Percentiles rank a stretch among this genome's conserved stretches.
Evolutionary conservation across 2,329 filamentous ascomycete genomes (phyloP).

Genomic region (Fusarium graminum): DNA sequence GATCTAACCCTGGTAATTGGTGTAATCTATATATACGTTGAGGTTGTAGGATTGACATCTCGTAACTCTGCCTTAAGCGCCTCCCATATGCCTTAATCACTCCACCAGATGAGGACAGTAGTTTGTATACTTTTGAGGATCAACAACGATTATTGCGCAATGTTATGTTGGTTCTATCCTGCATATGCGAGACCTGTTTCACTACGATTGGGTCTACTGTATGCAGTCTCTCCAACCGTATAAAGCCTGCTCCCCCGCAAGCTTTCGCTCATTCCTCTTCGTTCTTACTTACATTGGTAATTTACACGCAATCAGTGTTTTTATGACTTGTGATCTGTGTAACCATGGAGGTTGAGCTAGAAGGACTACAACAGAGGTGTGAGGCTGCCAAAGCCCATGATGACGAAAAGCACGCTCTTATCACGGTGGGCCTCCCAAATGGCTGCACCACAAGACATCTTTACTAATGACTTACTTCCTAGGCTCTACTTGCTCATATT

Average conservation of each 20-base stretch:
- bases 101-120: background rate
- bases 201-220: background rate
- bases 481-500: background rate
- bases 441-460: background rate
- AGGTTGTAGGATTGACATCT: background rate
- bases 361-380: slow-evolving; percentile 1
- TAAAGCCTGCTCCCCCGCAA: background rate
- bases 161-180: background rate
- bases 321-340: no score
- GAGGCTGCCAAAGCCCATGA: slow-evolving; percentile 7
- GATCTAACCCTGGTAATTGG: no score
- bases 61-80: background rate
- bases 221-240: background rate
- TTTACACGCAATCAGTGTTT: background rate
- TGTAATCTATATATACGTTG: background rate
- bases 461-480: background rate
- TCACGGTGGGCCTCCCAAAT: background rate
- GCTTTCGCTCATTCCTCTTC: background rate
- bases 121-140: background rate
- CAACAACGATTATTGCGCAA: background rate
- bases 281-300: background rate
- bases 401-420: slow-evolving; percentile 8
- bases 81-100: background rate
- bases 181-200: background rate
- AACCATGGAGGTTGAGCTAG: background rate